Percentiles rank a stretch among this genome's conserved stretches.
Conservation (phyloP, 257 asterid species). For the Petunia secreta region DNA sequence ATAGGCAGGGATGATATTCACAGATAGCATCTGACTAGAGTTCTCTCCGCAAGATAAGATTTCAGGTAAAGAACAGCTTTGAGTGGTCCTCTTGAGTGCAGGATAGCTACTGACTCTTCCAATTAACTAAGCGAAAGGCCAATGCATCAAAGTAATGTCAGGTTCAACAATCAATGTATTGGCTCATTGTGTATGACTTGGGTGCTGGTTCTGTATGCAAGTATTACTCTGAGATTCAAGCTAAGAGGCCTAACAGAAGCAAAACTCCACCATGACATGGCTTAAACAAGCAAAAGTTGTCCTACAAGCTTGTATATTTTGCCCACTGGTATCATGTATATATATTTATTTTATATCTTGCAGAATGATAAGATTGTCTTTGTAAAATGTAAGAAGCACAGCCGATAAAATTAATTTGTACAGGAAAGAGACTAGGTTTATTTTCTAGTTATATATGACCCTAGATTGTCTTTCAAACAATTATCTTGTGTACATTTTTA, state of each 20-base stretch:
- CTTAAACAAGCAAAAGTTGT: not conserved
- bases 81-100: too few relatives aligned
- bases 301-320: not conserved
- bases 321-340: not conserved
- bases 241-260: not conserved
- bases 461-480: too few relatives aligned
- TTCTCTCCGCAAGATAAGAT: conserved; percentile 4
- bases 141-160: too few relatives aligned
- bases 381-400: not conserved
- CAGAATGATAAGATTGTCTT: conserved; percentile 4
- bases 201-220: conserved; percentile 13
- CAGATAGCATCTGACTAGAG: conserved; percentile 28
- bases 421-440: not conserved
- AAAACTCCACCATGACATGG: not conserved
- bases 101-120: too few relatives aligned
- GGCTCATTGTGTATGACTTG: conserved; percentile 17
- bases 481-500: conserved; percentile 3
- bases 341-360: conserved; percentile 24
- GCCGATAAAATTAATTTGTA: not conserved
- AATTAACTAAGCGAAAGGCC: too few relatives aligned
- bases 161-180: not conserved
- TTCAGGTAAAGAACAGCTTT: not conserved
- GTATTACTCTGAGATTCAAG: not conserved
- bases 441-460: too few relatives aligned
- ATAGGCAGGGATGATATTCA: conserved; percentile 23